Evolutionary conservation across 2,329 filamentous ascomycete genomes (phyloP).

Genomic region (Diaporthe citri): DNA sequence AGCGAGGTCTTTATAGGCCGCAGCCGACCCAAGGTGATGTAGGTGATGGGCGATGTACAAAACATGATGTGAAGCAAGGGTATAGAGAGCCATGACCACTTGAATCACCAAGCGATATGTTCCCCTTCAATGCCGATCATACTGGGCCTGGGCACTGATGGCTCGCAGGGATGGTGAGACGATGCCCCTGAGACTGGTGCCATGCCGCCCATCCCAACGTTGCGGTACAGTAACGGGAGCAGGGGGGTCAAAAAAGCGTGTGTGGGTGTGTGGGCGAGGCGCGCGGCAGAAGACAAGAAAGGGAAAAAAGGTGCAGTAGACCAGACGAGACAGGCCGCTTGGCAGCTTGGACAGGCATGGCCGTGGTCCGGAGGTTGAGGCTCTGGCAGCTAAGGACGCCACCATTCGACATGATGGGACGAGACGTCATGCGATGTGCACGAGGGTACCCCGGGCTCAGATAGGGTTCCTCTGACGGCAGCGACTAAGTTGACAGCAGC

Average conservation of each 20-base stretch:
- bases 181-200: slow-evolving; percentile 18
- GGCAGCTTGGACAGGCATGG: slow-evolving; percentile 3
- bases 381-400: slow-evolving; percentile 27
- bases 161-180: slow-evolving; percentile 23
- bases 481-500: slow-evolving; percentile 5
- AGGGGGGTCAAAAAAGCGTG: not conserved
- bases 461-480: slow-evolving; percentile 7
- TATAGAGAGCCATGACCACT: not conserved
- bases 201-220: not conserved
- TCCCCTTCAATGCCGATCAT: slow-evolving; percentile 32
- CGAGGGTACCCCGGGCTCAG: slow-evolving; percentile 5
- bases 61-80: slow-evolving; percentile 23
- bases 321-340: slow-evolving; percentile 5
- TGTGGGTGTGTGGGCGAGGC: not conserved
- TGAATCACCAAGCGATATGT: slow-evolving; percentile 19
- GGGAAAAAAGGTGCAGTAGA: not conserved
- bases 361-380: slow-evolving; percentile 8
- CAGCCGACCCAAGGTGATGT: not conserved
- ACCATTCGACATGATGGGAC: slow-evolving; percentile 23
- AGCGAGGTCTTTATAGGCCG: slow-evolving; percentile 29
- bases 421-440: slow-evolving; percentile 20
- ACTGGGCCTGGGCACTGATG: slow-evolving; percentile 17
- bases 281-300: slow-evolving; percentile 11
- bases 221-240: slow-evolving; percentile 6
- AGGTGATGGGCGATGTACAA: slow-evolving; percentile 8